Conservation (phyloP, 129 eudicot genomes). For the Chrysanthemum seticuspe region DNA sequence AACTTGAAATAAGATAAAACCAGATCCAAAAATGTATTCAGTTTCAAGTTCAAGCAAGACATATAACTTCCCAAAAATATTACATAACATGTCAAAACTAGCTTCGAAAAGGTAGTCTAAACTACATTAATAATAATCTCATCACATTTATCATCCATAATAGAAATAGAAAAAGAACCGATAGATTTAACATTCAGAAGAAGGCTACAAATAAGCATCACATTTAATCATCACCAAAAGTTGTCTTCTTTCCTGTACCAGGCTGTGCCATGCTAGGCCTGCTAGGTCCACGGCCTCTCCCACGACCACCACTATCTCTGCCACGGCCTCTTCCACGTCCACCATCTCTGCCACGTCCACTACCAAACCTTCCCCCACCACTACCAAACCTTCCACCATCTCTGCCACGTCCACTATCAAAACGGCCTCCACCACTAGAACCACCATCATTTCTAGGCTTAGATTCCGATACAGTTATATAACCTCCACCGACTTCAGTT, state of each 20-base stretch:
- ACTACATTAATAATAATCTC: conserved; percentile 31
- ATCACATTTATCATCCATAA: conserved; percentile 23
- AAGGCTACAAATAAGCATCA: background rate
- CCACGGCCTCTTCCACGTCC: conserved; percentile 39
- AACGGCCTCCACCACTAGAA: conserved; percentile 29
- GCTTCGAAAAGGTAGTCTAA: conserved; percentile 5
- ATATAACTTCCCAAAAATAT: conserved; percentile 18
- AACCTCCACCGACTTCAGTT: conserved; percentile 19
- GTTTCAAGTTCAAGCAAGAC: conserved; percentile 8
- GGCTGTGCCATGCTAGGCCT: conserved; percentile 52
- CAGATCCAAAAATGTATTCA: conserved; percentile 7
- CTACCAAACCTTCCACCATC: conserved; percentile 13
- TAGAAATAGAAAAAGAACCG: background rate
- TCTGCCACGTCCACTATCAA: conserved; percentile 7
- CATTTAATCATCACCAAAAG: conserved; percentile 51
- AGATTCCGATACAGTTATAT: conserved; percentile 22
- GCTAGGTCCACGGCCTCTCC: conserved; percentile 56
- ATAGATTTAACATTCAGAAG: conserved; percentile 1
- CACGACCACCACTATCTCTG: conserved; percentile 41
- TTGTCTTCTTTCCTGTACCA: conserved; percentile 65
- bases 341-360: conserved; percentile 36
- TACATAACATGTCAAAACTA: conserved; percentile 21
- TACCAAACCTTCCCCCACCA: conserved; percentile 34
- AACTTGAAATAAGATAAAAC: background rate
- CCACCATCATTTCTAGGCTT: conserved; percentile 36